Conservation (phyloP, 345 rosid species). For the Eucalyptus globulus region DNA sequence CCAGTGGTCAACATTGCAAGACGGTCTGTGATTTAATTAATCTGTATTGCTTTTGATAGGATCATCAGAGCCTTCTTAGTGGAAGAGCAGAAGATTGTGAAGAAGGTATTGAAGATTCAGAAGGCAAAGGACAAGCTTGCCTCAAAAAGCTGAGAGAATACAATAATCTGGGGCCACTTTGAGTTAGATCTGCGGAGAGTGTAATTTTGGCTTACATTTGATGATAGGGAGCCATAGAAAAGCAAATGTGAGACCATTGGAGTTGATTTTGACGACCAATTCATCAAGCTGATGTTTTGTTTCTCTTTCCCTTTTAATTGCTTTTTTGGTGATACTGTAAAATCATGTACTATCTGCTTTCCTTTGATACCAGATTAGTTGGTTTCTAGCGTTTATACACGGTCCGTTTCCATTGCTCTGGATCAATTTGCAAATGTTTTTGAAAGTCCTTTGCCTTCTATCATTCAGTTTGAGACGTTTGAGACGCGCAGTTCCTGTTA, state of each 20-base stretch:
- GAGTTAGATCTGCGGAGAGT: not conserved
- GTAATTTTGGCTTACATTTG: not conserved
- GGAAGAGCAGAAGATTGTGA: not conserved
- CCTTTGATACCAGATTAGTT: not conserved
- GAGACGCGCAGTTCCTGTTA: not conserved
- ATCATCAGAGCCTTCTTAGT: slow-evolving; percentile 59
- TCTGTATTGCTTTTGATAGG: slow-evolving; percentile 3
- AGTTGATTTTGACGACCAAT: slow-evolving; percentile 3
- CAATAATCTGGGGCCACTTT: not conserved
- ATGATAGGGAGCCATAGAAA: not conserved
- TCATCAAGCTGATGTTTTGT: not conserved
- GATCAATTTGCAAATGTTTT: not conserved
- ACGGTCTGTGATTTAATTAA: not conserved
- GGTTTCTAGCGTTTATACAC: not conserved
- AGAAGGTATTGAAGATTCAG: not conserved
- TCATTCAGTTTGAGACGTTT: not conserved
- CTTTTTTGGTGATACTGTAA: not conserved
- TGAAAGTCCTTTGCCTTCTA: not conserved
- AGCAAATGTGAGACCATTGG: not conserved
- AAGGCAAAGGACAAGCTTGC: slow-evolving; percentile 17
- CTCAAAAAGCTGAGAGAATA: slow-evolving; percentile 21
- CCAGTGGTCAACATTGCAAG: not conserved
- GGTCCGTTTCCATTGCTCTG: not conserved
- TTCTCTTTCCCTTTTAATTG: not conserved
- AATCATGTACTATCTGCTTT: not conserved